Percentiles rank a stretch among this genome's conserved stretches.
These are phyloP conservation scores for Perkinsus chesapeaki DNA, from an alignment of 169 alveolate genomes.

Conservation along the genomic window DNA sequence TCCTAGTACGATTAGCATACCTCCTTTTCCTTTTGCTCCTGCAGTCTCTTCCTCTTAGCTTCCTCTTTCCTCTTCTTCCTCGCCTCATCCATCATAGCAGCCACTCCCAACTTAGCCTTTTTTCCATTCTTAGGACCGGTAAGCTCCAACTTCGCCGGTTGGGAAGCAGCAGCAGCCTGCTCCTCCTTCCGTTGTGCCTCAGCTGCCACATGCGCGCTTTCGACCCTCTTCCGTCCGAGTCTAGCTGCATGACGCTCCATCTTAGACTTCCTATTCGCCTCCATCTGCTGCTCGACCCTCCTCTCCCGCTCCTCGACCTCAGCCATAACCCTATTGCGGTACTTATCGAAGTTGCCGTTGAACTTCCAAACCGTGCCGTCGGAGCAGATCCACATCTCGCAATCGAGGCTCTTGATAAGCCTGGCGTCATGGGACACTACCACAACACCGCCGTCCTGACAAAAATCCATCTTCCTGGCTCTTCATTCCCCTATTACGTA, in stretches of 20 bases:
- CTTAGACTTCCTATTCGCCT: not conserved
- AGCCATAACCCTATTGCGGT: not conserved
- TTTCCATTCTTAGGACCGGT: not conserved
- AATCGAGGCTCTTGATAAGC: conserved; percentile 12
- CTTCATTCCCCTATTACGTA: not conserved
- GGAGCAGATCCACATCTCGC: not conserved
- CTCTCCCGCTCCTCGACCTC: not conserved
- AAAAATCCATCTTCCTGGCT: not conserved
- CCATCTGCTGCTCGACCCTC: not conserved
- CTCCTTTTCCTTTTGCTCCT: conserved; percentile 2
- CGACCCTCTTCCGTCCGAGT: not conserved
- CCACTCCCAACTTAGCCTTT: not conserved
- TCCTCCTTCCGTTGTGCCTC: not conserved
- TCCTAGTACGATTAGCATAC: not conserved
- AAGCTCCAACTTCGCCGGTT: not conserved
- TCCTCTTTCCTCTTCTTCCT: not conserved
- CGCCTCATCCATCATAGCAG: not conserved
- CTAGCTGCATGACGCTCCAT: not conserved
- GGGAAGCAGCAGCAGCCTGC: not conserved
- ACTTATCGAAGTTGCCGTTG: not conserved
- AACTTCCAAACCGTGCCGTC: not conserved
- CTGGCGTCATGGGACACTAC: conserved; percentile 36
- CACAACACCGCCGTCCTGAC: conserved; percentile 25
- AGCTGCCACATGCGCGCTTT: not conserved
- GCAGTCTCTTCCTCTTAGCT: not conserved